Percentiles rank a stretch among this genome's conserved stretches.
Conservation (phyloP, 208 protist species). For the Crithidia fasciculata region DNA sequence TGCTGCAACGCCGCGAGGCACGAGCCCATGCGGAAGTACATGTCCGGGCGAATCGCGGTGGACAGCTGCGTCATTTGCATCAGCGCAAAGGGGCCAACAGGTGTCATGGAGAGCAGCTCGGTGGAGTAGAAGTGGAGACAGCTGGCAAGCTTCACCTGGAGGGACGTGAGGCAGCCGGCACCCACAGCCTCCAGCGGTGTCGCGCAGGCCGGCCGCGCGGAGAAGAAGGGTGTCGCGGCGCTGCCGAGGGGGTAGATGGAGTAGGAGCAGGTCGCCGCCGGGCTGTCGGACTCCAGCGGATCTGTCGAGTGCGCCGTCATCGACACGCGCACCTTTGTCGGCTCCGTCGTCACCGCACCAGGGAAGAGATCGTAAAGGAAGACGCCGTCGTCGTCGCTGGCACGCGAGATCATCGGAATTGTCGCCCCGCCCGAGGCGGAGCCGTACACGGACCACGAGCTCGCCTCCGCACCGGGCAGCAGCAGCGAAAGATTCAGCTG, state of each 20-base stretch:
- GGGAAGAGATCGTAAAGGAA: slow-evolving; percentile 36
- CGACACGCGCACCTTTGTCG: slow-evolving; percentile 20
- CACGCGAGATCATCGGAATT: slow-evolving; percentile 21
- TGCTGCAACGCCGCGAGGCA: slow-evolving; percentile 36
- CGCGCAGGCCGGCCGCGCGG: slow-evolving; percentile 33
- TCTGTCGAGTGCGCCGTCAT: slow-evolving; percentile 41
- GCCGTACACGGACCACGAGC: slow-evolving; percentile 27
- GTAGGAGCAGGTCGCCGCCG: slow-evolving; percentile 36
- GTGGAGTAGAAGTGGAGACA: slow-evolving; percentile 61
- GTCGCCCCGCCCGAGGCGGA: slow-evolving; percentile 13
- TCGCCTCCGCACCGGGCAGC: slow-evolving; percentile 22
- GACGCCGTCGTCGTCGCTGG: slow-evolving; percentile 8
- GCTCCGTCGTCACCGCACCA: not conserved
- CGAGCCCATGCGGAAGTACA: slow-evolving; percentile 41
- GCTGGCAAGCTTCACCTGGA: slow-evolving; percentile 39
- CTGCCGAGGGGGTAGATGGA: slow-evolving; percentile 36
- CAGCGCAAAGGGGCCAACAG: slow-evolving; percentile 44
- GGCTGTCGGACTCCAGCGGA: slow-evolving; percentile 50
- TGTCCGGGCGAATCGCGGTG: slow-evolving; percentile 24
- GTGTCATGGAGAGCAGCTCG: slow-evolving; percentile 39
- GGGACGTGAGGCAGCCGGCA: slow-evolving; percentile 27
- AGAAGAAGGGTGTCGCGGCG: slow-evolving; percentile 37
- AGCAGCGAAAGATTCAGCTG: slow-evolving; percentile 30
- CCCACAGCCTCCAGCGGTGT: slow-evolving; percentile 22
- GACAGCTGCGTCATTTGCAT: slow-evolving; percentile 43